phyloP scores from a whole-genome alignment of 176 grass and related monocot genomes.

The Canna indica region DNA sequence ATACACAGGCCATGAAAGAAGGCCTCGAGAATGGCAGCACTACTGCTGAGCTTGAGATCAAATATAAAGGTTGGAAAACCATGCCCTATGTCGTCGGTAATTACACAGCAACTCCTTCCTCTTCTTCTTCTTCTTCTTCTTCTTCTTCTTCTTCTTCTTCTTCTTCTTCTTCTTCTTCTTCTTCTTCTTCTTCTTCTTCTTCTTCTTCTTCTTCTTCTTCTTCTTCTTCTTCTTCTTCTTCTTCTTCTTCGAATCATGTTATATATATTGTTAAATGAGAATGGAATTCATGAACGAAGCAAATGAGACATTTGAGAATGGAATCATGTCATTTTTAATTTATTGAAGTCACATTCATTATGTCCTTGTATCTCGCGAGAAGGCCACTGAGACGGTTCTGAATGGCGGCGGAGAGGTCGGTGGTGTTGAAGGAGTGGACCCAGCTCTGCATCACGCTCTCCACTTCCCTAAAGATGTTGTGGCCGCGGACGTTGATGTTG shows the following conservation, averaged over 20 bases:
- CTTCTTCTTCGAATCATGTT: too few relatives aligned
- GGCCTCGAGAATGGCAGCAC: background rate
- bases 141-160: too few relatives aligned
- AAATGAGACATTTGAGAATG: constrained; percentile 79
- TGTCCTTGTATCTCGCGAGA: constrained; percentile 70
- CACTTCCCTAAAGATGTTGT: constrained; percentile 86
- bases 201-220: too few relatives aligned
- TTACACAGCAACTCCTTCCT: too few relatives aligned
- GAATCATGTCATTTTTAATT: too few relatives aligned
- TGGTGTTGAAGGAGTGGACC: constrained; percentile 36
- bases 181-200: too few relatives aligned
- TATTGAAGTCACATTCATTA: too few relatives aligned
- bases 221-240: too few relatives aligned
- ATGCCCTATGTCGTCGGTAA: constrained; percentile 65
- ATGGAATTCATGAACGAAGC: constrained; percentile 12
- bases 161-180: too few relatives aligned
- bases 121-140: too few relatives aligned
- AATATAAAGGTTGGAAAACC: constrained; percentile 48
- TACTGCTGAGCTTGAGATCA: constrained; percentile 8
- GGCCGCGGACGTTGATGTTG: too few relatives aligned
- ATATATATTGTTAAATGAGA: too few relatives aligned
- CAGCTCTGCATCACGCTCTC: constrained; percentile 47
- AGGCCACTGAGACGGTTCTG: constrained; percentile 34
- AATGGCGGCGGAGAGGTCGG: constrained; percentile 48
- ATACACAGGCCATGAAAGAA: background rate